Evolutionary conservation across 768 basidiomycete genomes (phyloP).

Genomic region (Leccinum rimulosum): DNA sequence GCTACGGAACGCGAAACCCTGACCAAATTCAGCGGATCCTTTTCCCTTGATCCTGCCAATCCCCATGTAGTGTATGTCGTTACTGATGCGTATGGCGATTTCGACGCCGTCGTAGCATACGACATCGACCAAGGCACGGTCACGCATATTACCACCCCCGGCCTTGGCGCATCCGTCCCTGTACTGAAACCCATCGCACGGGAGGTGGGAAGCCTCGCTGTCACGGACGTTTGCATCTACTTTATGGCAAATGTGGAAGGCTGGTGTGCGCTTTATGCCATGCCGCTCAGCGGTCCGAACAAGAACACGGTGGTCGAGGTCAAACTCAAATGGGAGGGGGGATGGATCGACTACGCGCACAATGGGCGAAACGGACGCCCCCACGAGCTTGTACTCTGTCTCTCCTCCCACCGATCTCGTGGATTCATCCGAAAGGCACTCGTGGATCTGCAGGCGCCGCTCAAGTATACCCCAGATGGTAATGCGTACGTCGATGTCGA

Average conservation of each 20-base stretch:
- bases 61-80: constrained; percentile 34
- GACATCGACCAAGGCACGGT: constrained; percentile 30
- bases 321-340: constrained; percentile 31
- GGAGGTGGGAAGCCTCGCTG: constrained; percentile 27
- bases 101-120: constrained; percentile 35
- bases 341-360: constrained; percentile 29
- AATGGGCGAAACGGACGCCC: constrained; percentile 36
- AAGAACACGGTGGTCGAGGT: constrained; percentile 33
- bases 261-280: constrained; percentile 30
- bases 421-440: constrained; percentile 26
- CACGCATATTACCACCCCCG: constrained; percentile 38
- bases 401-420: constrained; percentile 32
- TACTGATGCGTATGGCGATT: constrained; percentile 40
- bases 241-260: constrained; percentile 41
- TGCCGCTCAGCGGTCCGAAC: constrained; percentile 30
- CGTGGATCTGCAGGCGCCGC: constrained; percentile 28
- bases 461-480: constrained; percentile 22
- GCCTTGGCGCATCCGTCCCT: constrained; percentile 23
- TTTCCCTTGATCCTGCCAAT: constrained; percentile 32
- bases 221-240: constrained; percentile 29
- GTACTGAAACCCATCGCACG: constrained; percentile 37
- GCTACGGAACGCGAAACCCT: constrained; percentile 31
- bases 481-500: constrained; percentile 27
- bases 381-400: constrained; percentile 30
- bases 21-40: constrained; percentile 22